Evolutionary conservation across 768 basidiomycete species (phyloP), one percentile per base, ranked within the genome.

Genomic region (Gyrodon lividus): DNA sequence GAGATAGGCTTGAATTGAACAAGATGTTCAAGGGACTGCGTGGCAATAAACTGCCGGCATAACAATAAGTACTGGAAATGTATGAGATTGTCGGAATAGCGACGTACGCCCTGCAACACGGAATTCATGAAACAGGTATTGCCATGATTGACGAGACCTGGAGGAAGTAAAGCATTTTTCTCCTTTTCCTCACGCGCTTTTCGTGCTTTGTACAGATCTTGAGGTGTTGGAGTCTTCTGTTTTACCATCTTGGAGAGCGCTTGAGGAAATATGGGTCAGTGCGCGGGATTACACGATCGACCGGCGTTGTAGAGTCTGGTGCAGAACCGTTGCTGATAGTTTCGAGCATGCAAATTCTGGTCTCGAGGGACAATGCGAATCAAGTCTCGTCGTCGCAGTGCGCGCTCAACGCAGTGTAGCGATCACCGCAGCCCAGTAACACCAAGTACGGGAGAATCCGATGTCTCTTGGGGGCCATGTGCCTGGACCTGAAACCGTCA

Each of bases 61-160:
- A 43, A 20, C 23, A 43, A 48, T 20, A 35, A 43, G 22, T n/a
- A 22, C 12, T 7, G 38, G 16, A 33, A 16, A 28, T 13, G 19
- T 54, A 39, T 26, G 42, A 20, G 54, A 56, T 26, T 51, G 28
- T 24, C 41, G 17, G 48, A 46, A 47, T 39, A 5, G 59, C 59
- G 16, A 83, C 84, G 58, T 71, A 87, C 89, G 34, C 87, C 89
- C 66, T 98, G 94, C 24, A 98, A 74, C 26, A 93, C 91, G 28
- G 92, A 93, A 70, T 96, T 98, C 87, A 95, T 91, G 71, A 94
- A 98, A 70, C 94, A 98, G 0, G 93, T 96, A 66, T 91, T 91
- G 38, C 87, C 86, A 71, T 90, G 87, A 65, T 92, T 92, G 40
- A 82, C 62, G 20, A 92, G 74, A 6, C 89, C 89, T 4, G 89